Evolutionary conservation across 225 moss, liverwort and hornwort species (phyloP).

Genomic region (Polytrichum formosum): DNA sequence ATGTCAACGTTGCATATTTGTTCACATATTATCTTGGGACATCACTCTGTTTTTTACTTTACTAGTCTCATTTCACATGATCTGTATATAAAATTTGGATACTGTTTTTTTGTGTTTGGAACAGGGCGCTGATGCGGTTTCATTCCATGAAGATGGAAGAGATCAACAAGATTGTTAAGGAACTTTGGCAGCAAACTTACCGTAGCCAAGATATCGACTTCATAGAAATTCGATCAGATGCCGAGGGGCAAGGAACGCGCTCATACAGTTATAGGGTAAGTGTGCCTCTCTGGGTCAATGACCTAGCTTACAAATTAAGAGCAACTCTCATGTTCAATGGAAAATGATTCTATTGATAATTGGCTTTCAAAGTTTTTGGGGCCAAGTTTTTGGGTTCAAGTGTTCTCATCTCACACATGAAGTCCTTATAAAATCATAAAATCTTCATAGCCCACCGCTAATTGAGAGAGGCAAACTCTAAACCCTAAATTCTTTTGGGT

Average conservation of each 20-base stretch:
- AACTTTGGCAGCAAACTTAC: slow-evolving; percentile 98
- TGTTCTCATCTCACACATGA: no score
- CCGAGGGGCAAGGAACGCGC: slow-evolving; percentile 88
- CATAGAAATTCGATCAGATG: slow-evolving; percentile 97
- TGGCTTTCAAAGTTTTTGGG: no score
- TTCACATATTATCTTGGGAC: no score
- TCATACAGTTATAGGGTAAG: slow-evolving; percentile 98
- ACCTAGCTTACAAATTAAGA: no score
- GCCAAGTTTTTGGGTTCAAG: no score
- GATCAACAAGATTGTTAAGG: slow-evolving; percentile 98
- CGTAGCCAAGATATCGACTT: slow-evolving; percentile 97
- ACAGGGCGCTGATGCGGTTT: slow-evolving; percentile 92
- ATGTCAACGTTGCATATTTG: not conserved
- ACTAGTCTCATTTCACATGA: not conserved
- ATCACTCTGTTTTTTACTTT: no score
- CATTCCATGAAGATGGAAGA: slow-evolving; percentile 99
- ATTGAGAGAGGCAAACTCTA: no score
- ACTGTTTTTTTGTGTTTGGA: slow-evolving; percentile 19
- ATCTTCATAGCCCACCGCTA: no score
- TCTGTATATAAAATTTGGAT: slow-evolving; percentile 11
- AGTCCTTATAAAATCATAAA: no score
- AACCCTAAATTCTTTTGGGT: no score
- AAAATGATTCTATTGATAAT: no score
- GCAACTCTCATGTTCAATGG: no score
- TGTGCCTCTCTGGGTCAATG: not conserved